These are phyloP conservation scores for Xerocomus amazonicus DNA, from an alignment of 1,284 basidiomycete genomes.

Conservation along the genomic window DNA sequence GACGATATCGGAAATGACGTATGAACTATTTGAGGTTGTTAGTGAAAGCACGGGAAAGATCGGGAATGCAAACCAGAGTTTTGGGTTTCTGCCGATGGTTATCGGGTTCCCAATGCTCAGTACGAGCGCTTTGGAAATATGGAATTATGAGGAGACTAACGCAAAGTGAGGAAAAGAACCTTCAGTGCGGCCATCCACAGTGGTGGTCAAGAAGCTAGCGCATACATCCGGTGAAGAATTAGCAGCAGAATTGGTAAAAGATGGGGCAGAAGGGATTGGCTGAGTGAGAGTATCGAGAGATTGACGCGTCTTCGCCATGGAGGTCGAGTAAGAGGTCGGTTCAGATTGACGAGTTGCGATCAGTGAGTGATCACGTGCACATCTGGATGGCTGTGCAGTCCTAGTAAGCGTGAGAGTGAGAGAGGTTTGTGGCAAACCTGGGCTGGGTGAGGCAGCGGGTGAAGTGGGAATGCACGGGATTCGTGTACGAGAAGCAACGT, in stretches of 20 bases:
- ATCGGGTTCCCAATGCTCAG: slow-evolving; percentile 59
- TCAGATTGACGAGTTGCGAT: slow-evolving; percentile 5
- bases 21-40: slow-evolving; percentile 37
- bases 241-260: slow-evolving; percentile 9
- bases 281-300: slow-evolving; percentile 25
- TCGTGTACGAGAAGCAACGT: no score
- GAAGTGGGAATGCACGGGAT: no score
- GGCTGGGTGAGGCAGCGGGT: no score
- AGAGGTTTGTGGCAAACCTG: no score
- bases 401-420: no score
- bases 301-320: slow-evolving; percentile 20
- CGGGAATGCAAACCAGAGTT: slow-evolving; percentile 40
- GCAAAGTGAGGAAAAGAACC: slow-evolving; percentile 34
- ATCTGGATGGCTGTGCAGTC: neutral
- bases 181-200: slow-evolving; percentile 54
- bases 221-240: slow-evolving; percentile 45
- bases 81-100: slow-evolving; percentile 63
- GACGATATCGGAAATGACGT: slow-evolving; percentile 47
- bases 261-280: slow-evolving; percentile 28
- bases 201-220: slow-evolving; percentile 62
- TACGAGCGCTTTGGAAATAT: slow-evolving; percentile 42
- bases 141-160: slow-evolving; percentile 16
- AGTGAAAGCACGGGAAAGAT: slow-evolving; percentile 4
- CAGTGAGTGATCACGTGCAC: slow-evolving; percentile 21
- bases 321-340: neutral